Evolutionary conservation across 805 yeast genomes (phyloP).

Genomic region (Huiozyma sinensis): DNA sequence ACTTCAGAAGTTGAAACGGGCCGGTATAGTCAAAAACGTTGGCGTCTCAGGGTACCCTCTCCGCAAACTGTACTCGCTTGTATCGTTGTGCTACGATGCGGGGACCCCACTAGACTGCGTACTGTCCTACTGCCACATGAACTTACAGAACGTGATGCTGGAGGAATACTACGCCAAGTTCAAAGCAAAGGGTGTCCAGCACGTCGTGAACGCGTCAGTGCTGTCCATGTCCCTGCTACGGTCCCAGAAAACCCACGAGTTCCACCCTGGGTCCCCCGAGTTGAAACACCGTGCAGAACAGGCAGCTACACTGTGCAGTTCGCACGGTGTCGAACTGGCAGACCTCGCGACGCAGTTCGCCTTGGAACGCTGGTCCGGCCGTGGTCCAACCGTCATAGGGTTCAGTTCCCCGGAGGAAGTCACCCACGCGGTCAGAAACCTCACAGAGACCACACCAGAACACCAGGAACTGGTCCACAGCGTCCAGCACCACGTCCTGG

Average conservation of each 20-base stretch:
- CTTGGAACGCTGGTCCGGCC: constrained; percentile 42
- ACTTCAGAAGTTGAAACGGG: constrained; percentile 46
- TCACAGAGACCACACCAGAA: constrained; percentile 32
- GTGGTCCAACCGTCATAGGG: constrained; percentile 68
- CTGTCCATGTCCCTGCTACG: constrained; percentile 79
- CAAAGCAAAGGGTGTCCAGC: constrained; percentile 38
- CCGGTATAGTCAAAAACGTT: constrained; percentile 51
- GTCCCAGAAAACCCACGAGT: constrained; percentile 51
- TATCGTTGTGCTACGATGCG: constrained; percentile 29
- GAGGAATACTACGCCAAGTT: constrained; percentile 40
- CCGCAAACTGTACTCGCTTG: constrained; percentile 45
- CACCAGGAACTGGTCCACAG: constrained; percentile 37
- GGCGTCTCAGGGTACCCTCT: constrained; percentile 89
- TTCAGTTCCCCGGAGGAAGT: constrained; percentile 57
- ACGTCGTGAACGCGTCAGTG: constrained; percentile 73
- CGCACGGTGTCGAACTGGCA: constrained; percentile 53
- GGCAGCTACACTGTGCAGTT: constrained; percentile 39
- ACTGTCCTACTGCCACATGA: constrained; percentile 70
- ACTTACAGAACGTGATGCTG: constrained; percentile 61
- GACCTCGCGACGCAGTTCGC: constrained; percentile 76
- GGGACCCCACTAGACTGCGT: constrained; percentile 61
- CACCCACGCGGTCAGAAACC: constrained; percentile 47
- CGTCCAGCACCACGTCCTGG: constrained; percentile 37
- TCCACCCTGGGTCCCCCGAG: constrained; percentile 69
- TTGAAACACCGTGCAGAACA: constrained; percentile 36